Evolutionary conservation across 1,139 yeast species (phyloP), one percentile per base, ranked within the genome.

Genomic region (Debaryomycetaceae sp.): DNA sequence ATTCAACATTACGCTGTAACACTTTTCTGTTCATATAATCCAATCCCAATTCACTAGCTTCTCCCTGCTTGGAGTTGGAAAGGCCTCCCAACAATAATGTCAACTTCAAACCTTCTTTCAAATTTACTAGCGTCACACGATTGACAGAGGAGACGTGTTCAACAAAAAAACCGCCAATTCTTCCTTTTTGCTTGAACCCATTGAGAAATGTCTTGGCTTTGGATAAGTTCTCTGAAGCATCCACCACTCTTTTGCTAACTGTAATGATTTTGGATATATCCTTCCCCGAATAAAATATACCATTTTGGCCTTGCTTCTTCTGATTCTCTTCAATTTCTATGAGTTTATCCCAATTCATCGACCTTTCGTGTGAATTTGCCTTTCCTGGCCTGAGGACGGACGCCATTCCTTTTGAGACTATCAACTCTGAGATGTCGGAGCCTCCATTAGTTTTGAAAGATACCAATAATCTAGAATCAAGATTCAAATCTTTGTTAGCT

Each of bases 61-160:
- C 69, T 42, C 74, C 76, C 7, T 54, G 63, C 56, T 63, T 82
- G 60, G 63, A 74, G 54, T 76, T 78, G 22, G 81, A 61, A 64
- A 88, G 74, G 6, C 96, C 96, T 23, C 93, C 90, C 44, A 88
- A 75, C 24, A 88, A 87, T 50, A 88, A 72, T 5, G 85, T 82
- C 55, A 89, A 68, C 56, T 78, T 81, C 48, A 81, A 67, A 38
- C 87, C 87, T 59, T 87, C 96, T 46, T 83, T 77, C 14, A 95
- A 93, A 45, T 86, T 74, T 49, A 70, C 68, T 40, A 89, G 69
- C 57, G 85, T 77, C 52, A 86, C 76, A 57, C 96, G 72, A 50
- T 82, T 85, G 34, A 82, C 84, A 11, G 86, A 72, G 17, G 83
- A 72, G 40, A 88, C 81, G 56, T 75, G 84, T 49, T 89, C 96